Conservation (phyloP, 257 asterid species). For the Lantana camara region DNA sequence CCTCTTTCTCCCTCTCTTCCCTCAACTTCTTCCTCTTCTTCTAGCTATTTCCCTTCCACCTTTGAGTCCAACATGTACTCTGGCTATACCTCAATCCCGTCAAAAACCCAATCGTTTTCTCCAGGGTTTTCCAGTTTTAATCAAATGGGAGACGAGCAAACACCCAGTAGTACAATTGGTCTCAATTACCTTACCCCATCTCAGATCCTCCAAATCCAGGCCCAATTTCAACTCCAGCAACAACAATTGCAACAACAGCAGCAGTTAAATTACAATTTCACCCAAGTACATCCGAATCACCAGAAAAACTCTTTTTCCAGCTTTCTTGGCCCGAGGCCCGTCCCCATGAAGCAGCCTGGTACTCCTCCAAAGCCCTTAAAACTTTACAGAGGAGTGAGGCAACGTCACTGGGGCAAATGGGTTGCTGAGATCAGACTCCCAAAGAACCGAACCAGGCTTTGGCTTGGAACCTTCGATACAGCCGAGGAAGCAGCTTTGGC, state of each 20-base stretch:
- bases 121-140: slow-evolving; percentile 51
- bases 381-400: slow-evolving; percentile 91
- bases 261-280: slow-evolving; percentile 23
- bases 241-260: slow-evolving; percentile 39
- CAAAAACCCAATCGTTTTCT: slow-evolving; percentile 58
- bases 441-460: slow-evolving; percentile 79
- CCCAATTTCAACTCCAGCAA: slow-evolving; percentile 62
- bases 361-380: slow-evolving; percentile 53
- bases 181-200: slow-evolving; percentile 60
- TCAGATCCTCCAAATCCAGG: slow-evolving; percentile 73
- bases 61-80: slow-evolving; percentile 43
- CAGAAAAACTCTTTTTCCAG: slow-evolving; percentile 28
- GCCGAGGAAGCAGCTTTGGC: slow-evolving; percentile 93
- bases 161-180: slow-evolving; percentile 42
- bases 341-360: slow-evolving; percentile 62
- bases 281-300: slow-evolving; percentile 24
- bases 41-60: slow-evolving; percentile 24
- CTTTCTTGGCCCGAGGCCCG: slow-evolving; percentile 59
- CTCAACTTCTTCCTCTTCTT: slow-evolving; percentile 24
- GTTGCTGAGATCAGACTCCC: slow-evolving; percentile 94
- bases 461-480: slow-evolving; percentile 92
- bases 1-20: slow-evolving; percentile 34
- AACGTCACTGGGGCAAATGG: slow-evolving; percentile 97
- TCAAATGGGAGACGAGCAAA: slow-evolving; percentile 45
- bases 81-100: slow-evolving; percentile 45